A percentile compares a stretch with the other conserved stretches of the same genome.
These are phyloP conservation scores for Ophiostoma ips DNA, from an alignment of 2,329 filamentous ascomycete genomes.

Conservation along the genomic window DNA sequence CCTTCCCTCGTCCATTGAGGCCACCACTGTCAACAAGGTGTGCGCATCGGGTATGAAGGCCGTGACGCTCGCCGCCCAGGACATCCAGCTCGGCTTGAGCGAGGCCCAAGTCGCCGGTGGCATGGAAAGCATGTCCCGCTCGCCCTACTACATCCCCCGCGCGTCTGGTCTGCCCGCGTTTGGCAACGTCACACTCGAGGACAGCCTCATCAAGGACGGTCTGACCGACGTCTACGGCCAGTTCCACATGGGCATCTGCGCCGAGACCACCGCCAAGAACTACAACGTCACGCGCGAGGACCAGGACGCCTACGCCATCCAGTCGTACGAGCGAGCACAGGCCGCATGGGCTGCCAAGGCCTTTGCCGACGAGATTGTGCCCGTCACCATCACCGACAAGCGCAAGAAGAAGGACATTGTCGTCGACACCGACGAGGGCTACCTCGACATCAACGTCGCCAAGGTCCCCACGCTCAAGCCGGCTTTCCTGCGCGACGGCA, in stretches of 20 bases:
- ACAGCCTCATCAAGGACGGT: conserved; percentile 88
- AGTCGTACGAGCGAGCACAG: conserved; percentile 79
- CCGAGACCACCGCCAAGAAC: conserved; percentile 87
- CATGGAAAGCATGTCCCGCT: conserved; percentile 95
- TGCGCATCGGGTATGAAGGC: conserved; percentile 93
- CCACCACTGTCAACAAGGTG: conserved; percentile 93
- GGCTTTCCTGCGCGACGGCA: conserved; percentile 75
- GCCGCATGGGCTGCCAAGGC: conserved; percentile 70
- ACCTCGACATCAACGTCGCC: conserved; percentile 71
- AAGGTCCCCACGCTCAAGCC: conserved; percentile 81
- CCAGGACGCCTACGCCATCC: conserved; percentile 84
- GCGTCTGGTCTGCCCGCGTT: conserved; percentile 74
- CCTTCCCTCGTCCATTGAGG: conserved; percentile 66
- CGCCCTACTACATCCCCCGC: conserved; percentile 79
- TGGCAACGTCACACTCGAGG: conserved; percentile 75
- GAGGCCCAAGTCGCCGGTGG: conserved; percentile 86
- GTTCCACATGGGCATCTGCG: conserved; percentile 96
- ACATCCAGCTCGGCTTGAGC: conserved; percentile 81
- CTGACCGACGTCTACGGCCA: conserved; percentile 94
- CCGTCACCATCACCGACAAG: conserved; percentile 63
- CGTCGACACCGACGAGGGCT: conserved; percentile 77
- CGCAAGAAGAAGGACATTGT: conserved; percentile 61
- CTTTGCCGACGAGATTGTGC: conserved; percentile 81
- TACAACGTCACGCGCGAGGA: conserved; percentile 65
- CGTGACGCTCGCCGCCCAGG: conserved; percentile 78